phyloP scores from a whole-genome alignment of 768 basidiomycete species.

The Neoboletus magnificus region DNA sequence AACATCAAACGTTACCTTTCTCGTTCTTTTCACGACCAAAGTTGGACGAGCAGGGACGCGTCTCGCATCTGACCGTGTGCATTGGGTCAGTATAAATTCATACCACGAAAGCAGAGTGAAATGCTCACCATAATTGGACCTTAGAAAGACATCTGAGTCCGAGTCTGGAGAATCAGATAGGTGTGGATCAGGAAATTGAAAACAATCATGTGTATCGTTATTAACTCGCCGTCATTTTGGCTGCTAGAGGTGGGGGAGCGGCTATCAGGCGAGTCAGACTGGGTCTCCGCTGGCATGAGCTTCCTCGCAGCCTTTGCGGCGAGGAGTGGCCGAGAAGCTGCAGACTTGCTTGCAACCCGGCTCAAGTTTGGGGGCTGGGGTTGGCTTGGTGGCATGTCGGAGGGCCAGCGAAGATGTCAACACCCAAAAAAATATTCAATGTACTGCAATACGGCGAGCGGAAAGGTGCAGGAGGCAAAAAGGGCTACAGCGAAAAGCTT shows the following conservation, averaged over 20 bases:
- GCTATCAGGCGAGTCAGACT: slow-evolving; percentile 10
- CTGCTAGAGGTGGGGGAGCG: neutral
- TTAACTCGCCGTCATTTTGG: slow-evolving; percentile 12
- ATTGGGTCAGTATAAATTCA: neutral
- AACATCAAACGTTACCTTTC: slow-evolving; percentile 16
- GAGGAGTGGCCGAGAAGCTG: neutral
- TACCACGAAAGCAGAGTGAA: neutral
- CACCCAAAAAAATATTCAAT: neutral
- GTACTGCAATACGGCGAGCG: too few species aligned
- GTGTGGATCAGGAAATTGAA: neutral
- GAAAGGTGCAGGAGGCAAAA: neutral
- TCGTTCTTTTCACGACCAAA: neutral
- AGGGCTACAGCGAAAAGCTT: neutral
- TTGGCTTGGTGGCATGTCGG: slow-evolving; percentile 14
- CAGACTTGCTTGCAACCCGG: neutral
- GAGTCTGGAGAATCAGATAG: slow-evolving; percentile 12
- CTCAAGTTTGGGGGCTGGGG: neutral
- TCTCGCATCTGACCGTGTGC: slow-evolving; percentile 3
- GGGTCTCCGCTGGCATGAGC: neutral
- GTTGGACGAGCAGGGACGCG: neutral
- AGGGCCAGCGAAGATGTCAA: slow-evolving; percentile 10
- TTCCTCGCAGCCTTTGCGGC: slow-evolving; percentile 19
- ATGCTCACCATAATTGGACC: neutral
- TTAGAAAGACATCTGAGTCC: slow-evolving; percentile 6
- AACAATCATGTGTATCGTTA: neutral